phyloP scores from a whole-genome alignment of 805 yeast species.

The Sugiyamaella smithiae region DNA sequence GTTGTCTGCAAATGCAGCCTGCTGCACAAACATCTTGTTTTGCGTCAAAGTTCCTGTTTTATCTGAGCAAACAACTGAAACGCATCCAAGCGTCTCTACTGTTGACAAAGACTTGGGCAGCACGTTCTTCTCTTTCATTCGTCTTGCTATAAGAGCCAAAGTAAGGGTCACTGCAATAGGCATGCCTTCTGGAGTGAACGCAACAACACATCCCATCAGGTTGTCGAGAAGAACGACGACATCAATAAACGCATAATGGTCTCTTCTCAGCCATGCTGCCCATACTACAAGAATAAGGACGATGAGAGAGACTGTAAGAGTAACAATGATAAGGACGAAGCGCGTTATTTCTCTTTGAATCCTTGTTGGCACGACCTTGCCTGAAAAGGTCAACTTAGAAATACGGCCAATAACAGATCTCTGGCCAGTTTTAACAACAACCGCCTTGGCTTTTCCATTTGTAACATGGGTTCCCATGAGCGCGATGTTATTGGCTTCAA shows the following conservation, averaged over 20 bases:
- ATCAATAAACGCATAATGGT: conserved; percentile 42
- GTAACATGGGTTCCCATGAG: conserved; percentile 47
- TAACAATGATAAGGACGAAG: conserved; percentile 31
- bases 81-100: conserved; percentile 57
- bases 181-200: conserved; percentile 51
- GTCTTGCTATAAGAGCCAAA: conserved; percentile 46
- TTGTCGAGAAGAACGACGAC: conserved; percentile 39
- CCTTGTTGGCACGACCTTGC: conserved; percentile 37
- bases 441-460: conserved; percentile 44
- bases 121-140: conserved; percentile 45
- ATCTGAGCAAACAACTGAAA: conserved; percentile 54
- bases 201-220: conserved; percentile 44
- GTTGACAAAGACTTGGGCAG: conserved; percentile 47
- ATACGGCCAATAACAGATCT: conserved; percentile 47
- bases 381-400: conserved; percentile 42
- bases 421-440: conserved; percentile 47
- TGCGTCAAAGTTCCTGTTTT: conserved; percentile 50
- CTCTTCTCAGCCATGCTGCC: conserved; percentile 43
- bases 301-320: conserved; percentile 10
- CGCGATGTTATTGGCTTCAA: conserved; percentile 44
- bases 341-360: conserved; percentile 25
- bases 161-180: conserved; percentile 51
- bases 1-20: conserved; percentile 17
- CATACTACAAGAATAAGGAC: conserved; percentile 35
- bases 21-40: conserved; percentile 40